A percentile compares a stretch with the other conserved stretches of the same genome.
phyloP scores from a whole-genome alignment of 2,329 filamentous ascomycete genomes.

The Sclerotinia spermophila region DNA sequence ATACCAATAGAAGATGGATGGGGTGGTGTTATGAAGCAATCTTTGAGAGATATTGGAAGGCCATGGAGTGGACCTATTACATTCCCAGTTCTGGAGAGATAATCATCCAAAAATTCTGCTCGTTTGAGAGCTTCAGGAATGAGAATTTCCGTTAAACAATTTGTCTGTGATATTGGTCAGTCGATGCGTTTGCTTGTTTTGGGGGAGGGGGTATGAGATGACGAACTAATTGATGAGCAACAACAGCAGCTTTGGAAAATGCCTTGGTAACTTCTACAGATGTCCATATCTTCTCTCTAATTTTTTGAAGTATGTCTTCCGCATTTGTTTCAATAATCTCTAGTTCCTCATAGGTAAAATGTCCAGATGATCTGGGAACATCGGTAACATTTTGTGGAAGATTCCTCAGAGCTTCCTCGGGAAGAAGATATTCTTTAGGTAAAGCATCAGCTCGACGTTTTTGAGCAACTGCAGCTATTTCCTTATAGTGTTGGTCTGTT shows the following conservation, averaged over 20 bases:
- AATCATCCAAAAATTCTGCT: constrained; percentile 51
- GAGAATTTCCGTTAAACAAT: constrained; percentile 57
- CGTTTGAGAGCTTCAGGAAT: constrained; percentile 50
- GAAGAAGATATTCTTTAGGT: constrained; percentile 34
- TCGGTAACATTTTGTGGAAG: constrained; percentile 24
- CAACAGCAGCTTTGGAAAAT: constrained; percentile 48
- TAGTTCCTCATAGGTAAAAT: constrained; percentile 15
- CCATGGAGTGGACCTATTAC: constrained; percentile 41
- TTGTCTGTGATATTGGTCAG: constrained; percentile 43
- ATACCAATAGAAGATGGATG: constrained; percentile 40
- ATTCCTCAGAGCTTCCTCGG: constrained; percentile 24
- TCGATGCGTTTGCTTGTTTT: not conserved
- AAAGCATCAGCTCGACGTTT: constrained; percentile 37
- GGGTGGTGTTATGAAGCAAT: constrained; percentile 39
- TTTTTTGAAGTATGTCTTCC: constrained; percentile 27
- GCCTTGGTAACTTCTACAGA: constrained; percentile 41
- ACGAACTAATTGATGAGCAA: constrained; percentile 46
- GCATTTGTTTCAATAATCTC: constrained; percentile 34
- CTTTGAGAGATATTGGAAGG: constrained; percentile 42
- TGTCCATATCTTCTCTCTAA: constrained; percentile 26
- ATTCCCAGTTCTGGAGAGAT: constrained; percentile 42
- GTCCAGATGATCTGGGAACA: constrained; percentile 12
- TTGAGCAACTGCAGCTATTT: constrained; percentile 39
- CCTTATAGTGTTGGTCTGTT: constrained; percentile 39
- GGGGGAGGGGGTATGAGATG: too few species aligned